These are phyloP conservation scores for Avena insularis DNA, from an alignment of 176 grass and related monocot species.

Conservation along the genomic window DNA sequence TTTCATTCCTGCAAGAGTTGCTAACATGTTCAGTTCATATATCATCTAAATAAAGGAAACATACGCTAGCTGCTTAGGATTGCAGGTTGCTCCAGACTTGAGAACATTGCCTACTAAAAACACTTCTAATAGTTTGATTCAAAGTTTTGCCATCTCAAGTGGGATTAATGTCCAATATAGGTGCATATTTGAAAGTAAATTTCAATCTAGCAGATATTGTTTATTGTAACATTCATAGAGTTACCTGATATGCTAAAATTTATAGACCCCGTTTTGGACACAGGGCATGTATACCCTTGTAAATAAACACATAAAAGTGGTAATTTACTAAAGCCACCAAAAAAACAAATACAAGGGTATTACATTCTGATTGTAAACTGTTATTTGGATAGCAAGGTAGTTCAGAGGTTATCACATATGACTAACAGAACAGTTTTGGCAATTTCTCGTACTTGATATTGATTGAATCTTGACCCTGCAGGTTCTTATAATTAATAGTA, in stretches of 20 bases:
- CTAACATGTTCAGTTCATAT: constrained; percentile 42
- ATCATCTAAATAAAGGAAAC: constrained; percentile 12
- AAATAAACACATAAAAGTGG: background rate
- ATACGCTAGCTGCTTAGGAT: background rate
- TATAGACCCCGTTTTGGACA: background rate
- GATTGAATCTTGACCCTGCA: background rate
- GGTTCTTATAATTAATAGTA: background rate
- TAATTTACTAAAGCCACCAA: background rate
- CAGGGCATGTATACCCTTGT: background rate
- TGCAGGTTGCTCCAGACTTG: background rate
- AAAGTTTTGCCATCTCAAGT: constrained; percentile 8
- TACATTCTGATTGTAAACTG: background rate
- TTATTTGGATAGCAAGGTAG: background rate
- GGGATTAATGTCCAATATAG: background rate
- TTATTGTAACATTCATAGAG: constrained; percentile 10
- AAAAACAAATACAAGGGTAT: background rate
- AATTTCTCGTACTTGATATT: background rate
- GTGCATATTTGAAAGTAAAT: background rate
- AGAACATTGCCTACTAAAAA: constrained; percentile 6
- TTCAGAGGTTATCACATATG: background rate
- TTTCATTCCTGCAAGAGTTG: constrained; percentile 83
- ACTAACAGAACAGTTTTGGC: background rate
- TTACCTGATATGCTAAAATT: background rate
- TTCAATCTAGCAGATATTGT: background rate
- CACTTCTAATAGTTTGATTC: constrained; percentile 30